These are phyloP conservation scores for Hibiscus syriacus DNA, from an alignment of 345 rosid genomes.

Conservation along the genomic window DNA sequence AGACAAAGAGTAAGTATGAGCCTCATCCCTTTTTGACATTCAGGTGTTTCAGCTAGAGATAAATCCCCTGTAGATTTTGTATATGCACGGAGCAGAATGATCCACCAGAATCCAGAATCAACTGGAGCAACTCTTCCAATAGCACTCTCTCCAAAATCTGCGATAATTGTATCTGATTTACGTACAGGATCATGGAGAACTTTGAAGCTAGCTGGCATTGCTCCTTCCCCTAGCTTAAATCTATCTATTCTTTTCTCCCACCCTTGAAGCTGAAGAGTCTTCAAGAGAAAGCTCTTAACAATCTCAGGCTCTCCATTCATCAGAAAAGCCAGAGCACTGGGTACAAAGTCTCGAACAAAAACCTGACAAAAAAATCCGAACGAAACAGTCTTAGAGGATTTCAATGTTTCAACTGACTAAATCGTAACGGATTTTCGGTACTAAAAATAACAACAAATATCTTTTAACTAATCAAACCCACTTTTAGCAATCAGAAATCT, in stretches of 20 bases:
- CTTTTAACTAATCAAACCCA: neutral
- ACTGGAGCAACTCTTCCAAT: constrained; percentile 88
- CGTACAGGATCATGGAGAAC: constrained; percentile 66
- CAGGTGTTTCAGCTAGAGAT: constrained; percentile 55
- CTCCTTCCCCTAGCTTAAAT: constrained; percentile 79
- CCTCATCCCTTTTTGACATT: constrained; percentile 76
- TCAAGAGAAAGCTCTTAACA: constrained; percentile 61
- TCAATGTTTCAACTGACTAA: neutral
- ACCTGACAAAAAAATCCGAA: constrained; percentile 33
- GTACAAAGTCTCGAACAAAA: constrained; percentile 77
- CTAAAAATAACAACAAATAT: neutral
- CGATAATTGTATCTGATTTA: constrained; percentile 51
- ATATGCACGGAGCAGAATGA: constrained; percentile 76
- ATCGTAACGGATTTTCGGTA: neutral
- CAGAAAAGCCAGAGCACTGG: constrained; percentile 72
- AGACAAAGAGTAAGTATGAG: constrained; percentile 68
- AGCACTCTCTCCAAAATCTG: constrained; percentile 82
- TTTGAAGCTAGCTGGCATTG: constrained; percentile 83
- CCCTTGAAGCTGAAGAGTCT: constrained; percentile 65
- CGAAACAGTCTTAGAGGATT: neutral
- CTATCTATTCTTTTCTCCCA: constrained; percentile 62
- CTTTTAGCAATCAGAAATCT: neutral
- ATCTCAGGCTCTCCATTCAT: constrained; percentile 78
- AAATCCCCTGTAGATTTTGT: constrained; percentile 69
- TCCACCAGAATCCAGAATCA: constrained; percentile 92